Percentiles rank a stretch among this genome's conserved stretches.
These are phyloP conservation scores for Claviceps digitariae DNA, from an alignment of 2,329 filamentous ascomycete genomes.

Conservation along the genomic window DNA sequence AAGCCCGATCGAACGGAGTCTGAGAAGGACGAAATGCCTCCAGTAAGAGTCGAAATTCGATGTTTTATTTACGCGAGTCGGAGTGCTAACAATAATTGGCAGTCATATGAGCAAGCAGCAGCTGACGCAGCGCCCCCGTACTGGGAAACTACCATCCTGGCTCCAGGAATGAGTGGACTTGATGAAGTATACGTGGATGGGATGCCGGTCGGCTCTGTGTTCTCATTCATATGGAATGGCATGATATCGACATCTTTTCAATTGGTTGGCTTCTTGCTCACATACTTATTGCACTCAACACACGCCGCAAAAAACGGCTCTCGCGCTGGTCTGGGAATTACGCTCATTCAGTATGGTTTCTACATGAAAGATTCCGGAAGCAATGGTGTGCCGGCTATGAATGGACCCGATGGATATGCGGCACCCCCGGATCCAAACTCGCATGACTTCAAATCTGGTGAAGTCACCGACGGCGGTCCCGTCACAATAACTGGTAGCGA, in stretches of 20 bases:
- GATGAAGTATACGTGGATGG: conserved; percentile 97
- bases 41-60: conserved; percentile 46
- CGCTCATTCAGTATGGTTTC: conserved; percentile 92
- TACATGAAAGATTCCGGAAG: conserved; percentile 63
- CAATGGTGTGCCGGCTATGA: conserved; percentile 29
- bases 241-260: conserved; percentile 98
- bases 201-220: conserved; percentile 78
- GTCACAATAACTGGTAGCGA: conserved; percentile 59
- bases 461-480: conserved; percentile 39
- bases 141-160: conserved; percentile 97
- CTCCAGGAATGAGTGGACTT: conserved; percentile 74
- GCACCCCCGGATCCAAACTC: conserved; percentile 77
- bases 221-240: conserved; percentile 81
- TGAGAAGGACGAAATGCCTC: conserved; percentile 77
- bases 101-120: conserved; percentile 97
- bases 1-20: conserved; percentile 74
- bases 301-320: conserved; percentile 98
- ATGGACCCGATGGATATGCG: conserved; percentile 44
- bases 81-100: conserved; percentile 19
- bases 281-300: conserved; percentile 93
- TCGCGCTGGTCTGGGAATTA: conserved; percentile 84
- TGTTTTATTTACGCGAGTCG: background rate
- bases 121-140: conserved; percentile 93
- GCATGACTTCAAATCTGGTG: conserved; percentile 70
- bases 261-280: conserved; percentile 91